Evolutionary conservation across 495 filamentous ascomycete species (phyloP), one percentile per base, ranked within the genome.

Genomic region (Umbilicaria muhlenbergii): DNA sequence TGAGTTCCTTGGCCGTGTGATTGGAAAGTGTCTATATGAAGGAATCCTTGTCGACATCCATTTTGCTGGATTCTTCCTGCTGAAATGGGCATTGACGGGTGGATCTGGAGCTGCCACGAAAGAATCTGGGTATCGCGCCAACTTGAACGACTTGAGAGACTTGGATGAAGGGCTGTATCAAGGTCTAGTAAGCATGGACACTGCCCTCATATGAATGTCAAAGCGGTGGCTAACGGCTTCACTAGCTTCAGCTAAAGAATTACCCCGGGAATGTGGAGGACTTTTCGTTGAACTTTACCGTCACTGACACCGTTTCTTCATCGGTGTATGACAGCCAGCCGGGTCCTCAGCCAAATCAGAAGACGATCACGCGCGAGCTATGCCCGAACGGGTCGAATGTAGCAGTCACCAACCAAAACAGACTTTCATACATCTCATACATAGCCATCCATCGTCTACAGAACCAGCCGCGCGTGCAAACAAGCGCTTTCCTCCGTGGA

Each of bases 11-110:
- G 91, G 91, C 11, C 78, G 91, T 6, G 71, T 96, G 21, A 79
- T 99, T 36, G 91, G 91, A 3, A 99, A 99, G 59, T 99, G 91
- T 61, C 69, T 99, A 42, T 99, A 99, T 52, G 91, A 99, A 63
- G 88, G 89, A 2, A 96, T 99, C 39, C 70, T 99, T 11, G 80
- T 96, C 42, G 88, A 99, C 57, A 81, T 96, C 51, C 70, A 74
- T 45, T 99, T 99, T 62, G 91, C 89, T 2, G 78, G 83, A 2
- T 96, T 96, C 62, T 99, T 99, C 67, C 74, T 99, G 5, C 71
- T 94, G 33, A 93, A 94, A 55, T 99, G 91, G 91, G 75, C 85
- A 10, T 67, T 88, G 36, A 80, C 80, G 14, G 80, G 81, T 34
- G 79, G 79, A 11, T 61, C 64, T 38, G 64, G 69, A 11, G 68